Base-by-base conservation (phyloP, 1,284 basidiomycete genomes). In the Malassezia sympodialis region DNA sequence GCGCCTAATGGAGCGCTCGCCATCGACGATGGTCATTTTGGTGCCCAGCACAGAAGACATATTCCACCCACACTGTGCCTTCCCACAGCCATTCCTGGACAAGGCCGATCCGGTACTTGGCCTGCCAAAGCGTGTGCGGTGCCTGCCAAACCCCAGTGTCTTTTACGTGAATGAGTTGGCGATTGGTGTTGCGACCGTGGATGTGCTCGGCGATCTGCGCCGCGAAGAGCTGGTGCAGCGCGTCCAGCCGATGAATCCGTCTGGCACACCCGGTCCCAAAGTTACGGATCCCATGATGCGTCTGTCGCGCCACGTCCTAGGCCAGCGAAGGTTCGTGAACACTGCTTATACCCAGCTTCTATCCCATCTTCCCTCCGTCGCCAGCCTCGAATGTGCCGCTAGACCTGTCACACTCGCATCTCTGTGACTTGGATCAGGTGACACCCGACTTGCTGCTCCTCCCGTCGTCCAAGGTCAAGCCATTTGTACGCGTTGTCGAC, bases 291-390 rank as follows among this genome's bases (percentile, higher is more conserved):
- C 81, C 2, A 88, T 96, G 82, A 82, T 83, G 7, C 84, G 84
- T 64, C 76, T 85, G 4, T 85, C 85, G 59, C 80, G 90, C 17
- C 85, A 90, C 66, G 67, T 98, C 6, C 77, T 96, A 8, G 82
- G 86, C 49, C 93, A 98, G 69, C 80, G 88, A 67, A 88, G 84
- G 89, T 88, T 58, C 39, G 76, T 73, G 19, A 19, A 51, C 21
- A 27, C 17, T 31, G 27, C 17, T 35, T 19, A 34, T 26, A 8
- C 40, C 14, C 66, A 90, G 86, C 69, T 94, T 96, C 77, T 99
- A 98, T 75, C 94, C 94, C 0, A 76, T 96, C 41, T 96, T 93
- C 73, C 93, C 93, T 2, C 81, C 84, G 0, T 89, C 93, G 0
- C 73, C 81, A 14, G 83, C 85, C 3, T 76, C 86, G 7, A 23